Conservation (phyloP, 2,329 filamentous ascomycete genomes). For the Aspergillus ustus region DNA sequence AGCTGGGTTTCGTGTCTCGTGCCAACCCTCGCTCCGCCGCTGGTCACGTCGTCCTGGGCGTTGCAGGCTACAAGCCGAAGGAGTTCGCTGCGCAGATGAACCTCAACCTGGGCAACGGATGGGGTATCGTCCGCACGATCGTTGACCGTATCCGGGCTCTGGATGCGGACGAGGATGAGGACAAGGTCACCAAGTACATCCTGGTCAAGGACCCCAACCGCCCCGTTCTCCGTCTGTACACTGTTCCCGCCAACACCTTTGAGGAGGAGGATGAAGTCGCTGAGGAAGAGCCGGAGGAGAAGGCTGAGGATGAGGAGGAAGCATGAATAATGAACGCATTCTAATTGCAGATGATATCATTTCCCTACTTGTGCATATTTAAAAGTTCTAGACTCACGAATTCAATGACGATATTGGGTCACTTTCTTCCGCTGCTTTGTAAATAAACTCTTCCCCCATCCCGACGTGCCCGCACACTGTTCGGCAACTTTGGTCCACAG, state of each 20-base stretch:
- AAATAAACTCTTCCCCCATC: not conserved
- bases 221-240: constrained; percentile 88
- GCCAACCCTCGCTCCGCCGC: constrained; percentile 89
- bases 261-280: constrained; percentile 80
- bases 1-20: constrained; percentile 96
- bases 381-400: constrained; percentile 7
- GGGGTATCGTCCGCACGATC: constrained; percentile 98
- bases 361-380: constrained; percentile 5
- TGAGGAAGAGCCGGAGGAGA: constrained; percentile 59
- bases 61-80: constrained; percentile 95
- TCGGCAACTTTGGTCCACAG: not conserved
- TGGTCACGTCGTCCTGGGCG: constrained; percentile 92
- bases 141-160: constrained; percentile 72
- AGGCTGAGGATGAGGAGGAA: constrained; percentile 58
- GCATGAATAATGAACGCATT: constrained; percentile 17
- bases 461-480: not conserved
- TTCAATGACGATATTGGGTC: constrained; percentile 3
- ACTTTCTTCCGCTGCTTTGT: not conserved
- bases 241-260: constrained; percentile 84
- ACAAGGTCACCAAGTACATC: constrained; percentile 53
- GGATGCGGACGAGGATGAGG: constrained; percentile 47
- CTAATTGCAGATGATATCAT: constrained; percentile 24
- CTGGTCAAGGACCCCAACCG: constrained; percentile 93
- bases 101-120: constrained; percentile 92
- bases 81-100: constrained; percentile 99